Evolutionary conservation across 1,139 yeast species (phyloP).

Genomic region (Suhomyces guaymorum): DNA sequence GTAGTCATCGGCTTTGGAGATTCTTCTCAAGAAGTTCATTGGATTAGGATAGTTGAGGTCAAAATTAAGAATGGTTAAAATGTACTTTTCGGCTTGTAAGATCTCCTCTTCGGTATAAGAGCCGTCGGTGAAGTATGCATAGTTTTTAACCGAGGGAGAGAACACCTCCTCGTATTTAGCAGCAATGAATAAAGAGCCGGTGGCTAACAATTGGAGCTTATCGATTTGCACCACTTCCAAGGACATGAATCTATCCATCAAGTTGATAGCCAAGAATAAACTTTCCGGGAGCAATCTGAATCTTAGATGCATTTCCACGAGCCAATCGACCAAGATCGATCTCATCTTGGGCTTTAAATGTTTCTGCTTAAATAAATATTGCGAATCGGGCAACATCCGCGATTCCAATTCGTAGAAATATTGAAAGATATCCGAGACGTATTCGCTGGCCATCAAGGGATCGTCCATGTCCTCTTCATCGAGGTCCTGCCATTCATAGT

Average conservation of each 20-base stretch:
- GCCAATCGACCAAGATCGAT: slow-evolving; percentile 90
- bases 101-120: slow-evolving; percentile 84
- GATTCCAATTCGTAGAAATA: slow-evolving; percentile 75
- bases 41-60: slow-evolving; percentile 91
- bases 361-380: slow-evolving; percentile 72
- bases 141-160: slow-evolving; percentile 84
- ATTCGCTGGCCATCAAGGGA: slow-evolving; percentile 94
- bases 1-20: slow-evolving; percentile 93
- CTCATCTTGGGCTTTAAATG: slow-evolving; percentile 84
- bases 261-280: slow-evolving; percentile 79
- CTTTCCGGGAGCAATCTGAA: slow-evolving; percentile 91
- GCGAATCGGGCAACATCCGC: slow-evolving; percentile 75
- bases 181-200: slow-evolving; percentile 87
- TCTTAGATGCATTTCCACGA: slow-evolving; percentile 86
- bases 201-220: slow-evolving; percentile 85
- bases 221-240: slow-evolving; percentile 78
- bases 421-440: slow-evolving; percentile 81
- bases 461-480: slow-evolving; percentile 91
- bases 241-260: slow-evolving; percentile 89
- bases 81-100: slow-evolving; percentile 81
- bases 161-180: slow-evolving; percentile 95
- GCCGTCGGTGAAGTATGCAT: slow-evolving; percentile 85
- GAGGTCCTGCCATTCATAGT: slow-evolving; percentile 81
- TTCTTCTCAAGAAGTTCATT: slow-evolving; percentile 88
- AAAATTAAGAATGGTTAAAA: slow-evolving; percentile 72